phyloP scores from a whole-genome alignment of 2,329 filamentous ascomycete genomes.

The Aspergillus pseudoglaucus region DNA sequence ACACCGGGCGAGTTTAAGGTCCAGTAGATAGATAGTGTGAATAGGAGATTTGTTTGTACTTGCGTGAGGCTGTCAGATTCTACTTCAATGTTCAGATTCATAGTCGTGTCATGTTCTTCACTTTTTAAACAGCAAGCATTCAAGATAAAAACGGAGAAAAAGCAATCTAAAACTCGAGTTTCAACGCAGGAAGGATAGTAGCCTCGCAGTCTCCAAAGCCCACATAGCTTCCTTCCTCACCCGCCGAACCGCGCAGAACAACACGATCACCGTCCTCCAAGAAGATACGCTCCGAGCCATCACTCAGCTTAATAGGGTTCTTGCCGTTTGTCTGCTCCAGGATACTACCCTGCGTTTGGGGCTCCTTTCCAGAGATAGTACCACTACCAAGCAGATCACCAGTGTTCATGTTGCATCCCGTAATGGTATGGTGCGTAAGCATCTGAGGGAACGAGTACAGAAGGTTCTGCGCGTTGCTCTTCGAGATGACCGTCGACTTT shows the following conservation, averaged over 20 bases:
- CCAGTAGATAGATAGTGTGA: not conserved
- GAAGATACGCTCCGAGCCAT: conserved; percentile 63
- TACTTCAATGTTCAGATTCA: too few relatives aligned
- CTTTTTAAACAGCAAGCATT: not conserved
- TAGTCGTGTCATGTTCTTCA: not conserved
- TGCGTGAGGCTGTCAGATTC: too few relatives aligned
- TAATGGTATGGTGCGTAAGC: conserved; percentile 71
- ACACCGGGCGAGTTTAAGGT: conserved; percentile 41
- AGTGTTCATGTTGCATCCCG: conserved; percentile 65
- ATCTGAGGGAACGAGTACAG: conserved; percentile 81
- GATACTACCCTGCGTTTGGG: conserved; percentile 59
- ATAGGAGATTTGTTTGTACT: too few relatives aligned
- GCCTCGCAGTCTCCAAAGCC: conserved; percentile 71
- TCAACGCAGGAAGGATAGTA: conserved; percentile 48
- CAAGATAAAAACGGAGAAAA: not conserved
- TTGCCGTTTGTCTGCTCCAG: conserved; percentile 70
- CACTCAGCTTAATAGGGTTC: conserved; percentile 52
- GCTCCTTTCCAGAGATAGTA: conserved; percentile 63
- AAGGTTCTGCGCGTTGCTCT: conserved; percentile 58
- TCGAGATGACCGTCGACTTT: conserved; percentile 52
- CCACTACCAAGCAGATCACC: conserved; percentile 73
- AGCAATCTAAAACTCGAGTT: conserved; percentile 13
- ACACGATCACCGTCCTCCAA: conserved; percentile 69
- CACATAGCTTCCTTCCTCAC: conserved; percentile 59
- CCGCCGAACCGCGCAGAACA: conserved; percentile 59